These are phyloP conservation scores for Ustilago sp. DNA, from an alignment of 1,284 basidiomycete genomes.

Conservation along the genomic window DNA sequence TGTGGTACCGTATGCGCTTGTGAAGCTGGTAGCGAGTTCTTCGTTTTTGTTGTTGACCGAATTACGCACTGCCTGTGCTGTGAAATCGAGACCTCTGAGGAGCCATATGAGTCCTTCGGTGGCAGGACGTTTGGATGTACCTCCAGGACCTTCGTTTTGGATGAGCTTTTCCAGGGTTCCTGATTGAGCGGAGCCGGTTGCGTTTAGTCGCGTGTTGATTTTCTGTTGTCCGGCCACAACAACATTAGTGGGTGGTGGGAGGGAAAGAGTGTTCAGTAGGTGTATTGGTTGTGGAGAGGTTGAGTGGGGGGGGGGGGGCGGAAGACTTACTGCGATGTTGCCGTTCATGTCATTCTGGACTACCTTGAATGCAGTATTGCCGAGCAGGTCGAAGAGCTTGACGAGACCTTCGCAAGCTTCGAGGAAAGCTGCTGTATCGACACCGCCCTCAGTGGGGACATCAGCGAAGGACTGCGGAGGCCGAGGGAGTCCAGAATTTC, in stretches of 20 bases:
- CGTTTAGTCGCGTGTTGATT: conserved; percentile 80
- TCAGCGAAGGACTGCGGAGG: conserved; percentile 72
- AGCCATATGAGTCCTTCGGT: conserved; percentile 96
- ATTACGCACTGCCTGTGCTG: conserved; percentile 82
- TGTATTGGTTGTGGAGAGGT: neutral
- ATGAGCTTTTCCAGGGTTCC: conserved; percentile 87
- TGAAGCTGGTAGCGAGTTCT: conserved; percentile 83
- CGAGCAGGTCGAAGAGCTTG: conserved; percentile 93
- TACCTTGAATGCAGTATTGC: conserved; percentile 84
- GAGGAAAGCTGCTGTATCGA: conserved; percentile 88
- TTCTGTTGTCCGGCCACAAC: conserved; percentile 38
- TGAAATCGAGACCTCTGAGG: conserved; percentile 89
- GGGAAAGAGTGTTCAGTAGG: neutral
- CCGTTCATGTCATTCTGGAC: conserved; percentile 91
- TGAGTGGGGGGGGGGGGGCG: neutral
- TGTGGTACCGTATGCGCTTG: conserved; percentile 82
- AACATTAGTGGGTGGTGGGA: neutral
- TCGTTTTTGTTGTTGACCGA: conserved; percentile 78
- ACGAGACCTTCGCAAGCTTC: conserved; percentile 90
- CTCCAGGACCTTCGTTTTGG: conserved; percentile 79
- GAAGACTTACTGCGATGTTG: conserved; percentile 77
- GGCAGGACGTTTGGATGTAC: conserved; percentile 84
- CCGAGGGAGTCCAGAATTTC: neutral
- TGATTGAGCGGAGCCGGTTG: conserved; percentile 74
- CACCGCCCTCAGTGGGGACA: conserved; percentile 87